phyloP scores from a whole-genome alignment of 441 rosid genomes.

The Capsella rubella region DNA sequence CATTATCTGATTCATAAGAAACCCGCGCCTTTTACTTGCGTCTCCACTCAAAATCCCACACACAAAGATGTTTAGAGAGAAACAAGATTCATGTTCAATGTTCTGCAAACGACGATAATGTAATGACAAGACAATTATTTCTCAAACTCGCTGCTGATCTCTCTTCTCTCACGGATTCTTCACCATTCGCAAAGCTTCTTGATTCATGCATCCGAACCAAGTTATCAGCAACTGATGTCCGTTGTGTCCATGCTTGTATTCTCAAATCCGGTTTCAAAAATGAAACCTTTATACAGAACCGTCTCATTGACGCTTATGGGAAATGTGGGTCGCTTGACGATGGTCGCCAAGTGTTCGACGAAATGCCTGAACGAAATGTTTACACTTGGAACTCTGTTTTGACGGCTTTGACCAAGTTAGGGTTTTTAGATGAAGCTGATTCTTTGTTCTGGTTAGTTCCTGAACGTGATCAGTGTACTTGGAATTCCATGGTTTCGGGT shows the following conservation, averaged over 20 bases:
- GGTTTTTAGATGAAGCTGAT: slow-evolving; percentile 61
- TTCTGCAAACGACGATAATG: slow-evolving; percentile 39
- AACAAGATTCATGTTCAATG: neutral
- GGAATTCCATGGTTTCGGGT: slow-evolving; percentile 82
- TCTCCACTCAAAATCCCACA: neutral
- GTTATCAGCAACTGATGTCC: slow-evolving; percentile 43
- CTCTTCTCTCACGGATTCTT: slow-evolving; percentile 51
- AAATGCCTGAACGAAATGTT: slow-evolving; percentile 61
- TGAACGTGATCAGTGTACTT: slow-evolving; percentile 72
- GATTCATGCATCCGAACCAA: slow-evolving; percentile 61
- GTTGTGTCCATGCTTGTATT: slow-evolving; percentile 63
- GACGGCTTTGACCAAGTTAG: slow-evolving; percentile 55
- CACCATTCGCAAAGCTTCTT: slow-evolving; percentile 67
- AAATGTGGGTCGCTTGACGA: slow-evolving; percentile 61
- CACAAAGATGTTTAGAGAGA: slow-evolving; percentile 1
- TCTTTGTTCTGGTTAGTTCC: slow-evolving; percentile 56
- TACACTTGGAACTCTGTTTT: slow-evolving; percentile 70
- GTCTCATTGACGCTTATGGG: slow-evolving; percentile 62
- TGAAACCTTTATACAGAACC: slow-evolving; percentile 67
- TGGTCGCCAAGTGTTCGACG: slow-evolving; percentile 64
- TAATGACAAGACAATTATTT: slow-evolving; percentile 60
- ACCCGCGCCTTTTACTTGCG: neutral
- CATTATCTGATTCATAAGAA: neutral
- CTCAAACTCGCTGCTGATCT: slow-evolving; percentile 48
- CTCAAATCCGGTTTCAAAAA: slow-evolving; percentile 53